Evolutionary conservation across 1,284 basidiomycete species (phyloP).

Genomic region (Puccinia hordei): DNA sequence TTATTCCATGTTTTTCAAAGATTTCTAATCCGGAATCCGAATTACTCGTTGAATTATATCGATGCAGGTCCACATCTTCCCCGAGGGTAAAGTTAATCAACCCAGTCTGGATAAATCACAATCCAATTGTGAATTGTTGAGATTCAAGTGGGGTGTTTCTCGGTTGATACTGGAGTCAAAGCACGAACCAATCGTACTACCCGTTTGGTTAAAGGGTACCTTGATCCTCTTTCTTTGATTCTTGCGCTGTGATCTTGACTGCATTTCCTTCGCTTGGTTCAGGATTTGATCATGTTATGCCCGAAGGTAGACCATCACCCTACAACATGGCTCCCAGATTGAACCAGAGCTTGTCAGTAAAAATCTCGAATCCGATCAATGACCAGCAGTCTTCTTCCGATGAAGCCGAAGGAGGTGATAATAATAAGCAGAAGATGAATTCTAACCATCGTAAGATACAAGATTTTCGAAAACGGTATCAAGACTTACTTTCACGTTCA

Average conservation of each 20-base stretch:
- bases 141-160: conserved; percentile 96
- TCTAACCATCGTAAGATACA: neutral
- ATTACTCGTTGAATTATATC: neutral
- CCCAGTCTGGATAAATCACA: conserved; percentile 57
- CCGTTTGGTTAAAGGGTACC: conserved; percentile 11
- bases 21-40: neutral
- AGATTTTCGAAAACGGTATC: neutral
- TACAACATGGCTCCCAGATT: conserved; percentile 70
- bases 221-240: conserved; percentile 50
- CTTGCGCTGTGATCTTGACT: conserved; percentile 15
- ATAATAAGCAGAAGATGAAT: neutral
- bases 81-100: conserved; percentile 89
- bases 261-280: conserved; percentile 61
- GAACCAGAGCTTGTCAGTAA: conserved; percentile 57
- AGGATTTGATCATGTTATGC: conserved; percentile 89
- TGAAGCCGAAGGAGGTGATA: neutral
- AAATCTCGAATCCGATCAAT: conserved; percentile 23
- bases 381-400: neutral
- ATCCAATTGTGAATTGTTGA: conserved; percentile 66
- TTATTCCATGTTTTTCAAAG: neutral
- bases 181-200: conserved; percentile 53
- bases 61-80: conserved; percentile 81
- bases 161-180: conserved; percentile 59
- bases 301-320: conserved; percentile 73
- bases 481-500: neutral